Evolutionary conservation across 805 yeast genomes (phyloP).

Genomic region (Metschnikowia corniflorae): DNA sequence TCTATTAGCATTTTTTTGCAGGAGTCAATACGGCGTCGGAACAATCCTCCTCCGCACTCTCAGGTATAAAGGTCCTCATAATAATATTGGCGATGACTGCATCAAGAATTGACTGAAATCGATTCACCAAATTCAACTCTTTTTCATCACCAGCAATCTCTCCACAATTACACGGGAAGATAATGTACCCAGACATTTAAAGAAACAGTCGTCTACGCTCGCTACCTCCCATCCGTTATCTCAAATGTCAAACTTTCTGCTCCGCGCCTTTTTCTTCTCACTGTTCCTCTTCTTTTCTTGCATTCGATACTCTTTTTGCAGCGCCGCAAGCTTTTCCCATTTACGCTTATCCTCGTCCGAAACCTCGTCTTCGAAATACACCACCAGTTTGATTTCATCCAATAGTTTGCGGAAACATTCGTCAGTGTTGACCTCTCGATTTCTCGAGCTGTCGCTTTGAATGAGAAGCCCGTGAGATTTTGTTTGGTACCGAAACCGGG

Average conservation of each 20-base stretch:
- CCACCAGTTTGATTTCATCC: conserved; percentile 45
- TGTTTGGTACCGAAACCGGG: conserved; percentile 50
- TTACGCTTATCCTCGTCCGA: conserved; percentile 43
- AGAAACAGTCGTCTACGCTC: neutral
- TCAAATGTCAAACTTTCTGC: conserved; percentile 30
- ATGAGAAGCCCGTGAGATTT: conserved; percentile 54
- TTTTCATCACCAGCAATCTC: too few relatives aligned
- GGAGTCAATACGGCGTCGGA: too few relatives aligned
- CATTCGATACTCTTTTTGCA: conserved; percentile 30
- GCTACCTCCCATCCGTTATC: too few relatives aligned
- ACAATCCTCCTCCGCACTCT: too few relatives aligned
- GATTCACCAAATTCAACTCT: too few relatives aligned
- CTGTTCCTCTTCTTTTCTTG: conserved; percentile 34
- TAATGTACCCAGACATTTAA: too few relatives aligned
- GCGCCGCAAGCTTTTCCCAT: conserved; percentile 45
- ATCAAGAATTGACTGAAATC: too few relatives aligned
- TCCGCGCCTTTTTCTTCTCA: conserved; percentile 37
- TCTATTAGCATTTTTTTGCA: too few relatives aligned
- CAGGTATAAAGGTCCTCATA: too few relatives aligned
- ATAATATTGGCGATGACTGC: too few relatives aligned
- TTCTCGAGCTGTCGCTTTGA: conserved; percentile 57
- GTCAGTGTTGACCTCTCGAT: conserved; percentile 52
- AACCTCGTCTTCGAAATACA: conserved; percentile 47
- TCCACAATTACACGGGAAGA: too few relatives aligned
- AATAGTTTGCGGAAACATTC: conserved; percentile 61